Evolutionary conservation across 2,329 filamentous ascomycete species (phyloP), one percentile per base, ranked within the genome.

Genomic region (Fusarium temperatum): DNA sequence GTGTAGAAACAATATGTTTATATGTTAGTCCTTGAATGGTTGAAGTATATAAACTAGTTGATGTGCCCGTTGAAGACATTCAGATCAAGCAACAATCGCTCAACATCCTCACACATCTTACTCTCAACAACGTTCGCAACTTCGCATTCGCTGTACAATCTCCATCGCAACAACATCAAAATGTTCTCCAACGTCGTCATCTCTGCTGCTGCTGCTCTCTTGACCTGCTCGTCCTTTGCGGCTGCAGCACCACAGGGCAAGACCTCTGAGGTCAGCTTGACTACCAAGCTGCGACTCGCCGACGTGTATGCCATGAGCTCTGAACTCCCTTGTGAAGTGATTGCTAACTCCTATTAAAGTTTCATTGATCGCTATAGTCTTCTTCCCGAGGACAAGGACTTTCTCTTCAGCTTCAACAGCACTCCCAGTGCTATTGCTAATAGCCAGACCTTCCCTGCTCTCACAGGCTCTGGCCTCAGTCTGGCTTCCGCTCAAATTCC

Each of bases 401-500:
- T 88, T 78, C 78, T 86, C 78, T 88, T 86, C 80, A 82, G 85
- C 78, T 88, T 88, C 79, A 82, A 81, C 70, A 73, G 26, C 47
- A 67, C 50, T 13, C 72, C 24, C 13, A 42, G 82, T 85, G 73
- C 81, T 87, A 85, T 59, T 9, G 87, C 88, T 42, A 88, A 89
- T 79, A 84, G 87, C 77, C 85, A 87, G 80, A 85, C 84, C 35
- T 90, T 90, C 80, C 88, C 89, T 10, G 87, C 88, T 18, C 84
- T 90, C 26, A 85, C 88, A 26, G 84, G 86, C 57, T 86, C 86
- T 14, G 85, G 85, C 24, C 79, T 85, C 41, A 84, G 83, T 68
- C 86, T 88, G 81, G 85, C 86, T 6, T 79, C 89, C 9, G 87
- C 86, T 35, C 85, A 86, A 72, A 80, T 90, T 42, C 82, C 83